Base-by-base conservation (phyloP, 371 early-diverging fungal genomes). In the Mucor circinelloides region DNA sequence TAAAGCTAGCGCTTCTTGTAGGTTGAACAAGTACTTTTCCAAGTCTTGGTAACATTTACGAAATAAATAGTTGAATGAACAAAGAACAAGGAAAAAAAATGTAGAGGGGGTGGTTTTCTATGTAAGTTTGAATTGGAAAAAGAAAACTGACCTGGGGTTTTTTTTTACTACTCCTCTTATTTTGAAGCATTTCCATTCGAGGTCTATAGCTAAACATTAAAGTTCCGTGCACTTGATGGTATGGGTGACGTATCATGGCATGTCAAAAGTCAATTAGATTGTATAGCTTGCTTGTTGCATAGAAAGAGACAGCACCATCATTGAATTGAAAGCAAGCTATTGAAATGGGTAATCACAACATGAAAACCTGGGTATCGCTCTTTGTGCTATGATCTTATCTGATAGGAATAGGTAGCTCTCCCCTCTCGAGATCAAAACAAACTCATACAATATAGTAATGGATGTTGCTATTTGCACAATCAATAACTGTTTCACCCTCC, bases 41-140 rank as follows among this genome's bases (percentile, higher is more conserved):
- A 44, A 64, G 44, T 32, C 38, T 64, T 27, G 64, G 64, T 32
- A 64, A 56, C 64, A 64, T 64, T 21, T n/a, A 10, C 25, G 8
- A n/a, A 40, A 40, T 40, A 10, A 40, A 40, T 40, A 5, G 17
- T 0, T 17, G 40, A 17, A 40, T 40, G 40, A 40, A 40, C 40
- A 40, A 27, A 15, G 3, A 27, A 27, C 15, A 25, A 52, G 27
- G 25, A 13, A 25, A 52, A 52, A 27, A 27, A n/a, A n/a, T n/a
- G 27, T 13, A 27, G 27, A 52, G 27, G 15, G 52, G 52, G 52
- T 21, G 9, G 10, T 21, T 38, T 38, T 38, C 25, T 52, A 25
- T 52, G 15, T 25, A 52, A 46, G 10, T 52, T 52, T 15, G 46
- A 46, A 40, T 40, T 40, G 40, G 36, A 50, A 50, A 13, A 52